Evolutionary conservation across 1,284 basidiomycete genomes (phyloP), one percentile per base, ranked within the genome.

Genomic region (Trichosporon ovoides): DNA sequence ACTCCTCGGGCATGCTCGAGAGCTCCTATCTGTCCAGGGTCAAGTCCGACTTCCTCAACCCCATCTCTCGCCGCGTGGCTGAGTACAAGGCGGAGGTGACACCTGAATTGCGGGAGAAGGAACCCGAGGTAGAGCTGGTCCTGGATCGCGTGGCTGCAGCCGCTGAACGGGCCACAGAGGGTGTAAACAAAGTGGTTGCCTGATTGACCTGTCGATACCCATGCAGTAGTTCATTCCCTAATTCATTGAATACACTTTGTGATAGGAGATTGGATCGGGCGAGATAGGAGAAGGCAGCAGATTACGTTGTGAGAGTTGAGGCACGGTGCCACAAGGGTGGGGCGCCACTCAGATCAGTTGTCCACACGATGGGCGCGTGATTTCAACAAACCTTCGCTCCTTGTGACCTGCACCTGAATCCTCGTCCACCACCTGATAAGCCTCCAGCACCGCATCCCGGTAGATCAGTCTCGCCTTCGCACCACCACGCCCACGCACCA

Each of bases 31-130:
- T 75, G 18, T 69, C 74, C 13, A 58, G 19, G 16, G 24, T 64
- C 22, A 74, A 74, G 55, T 71, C 73, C 7, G 52, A 74, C 20
- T 66, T 76, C n/a, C 54, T 76, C 2, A 68, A 70, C 1, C 70
- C 74, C 5, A 97, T 93, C 0, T 85, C 88, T 3, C 91, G 95
- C 78, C 85, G 98, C 22, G 92, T 97, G 76, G 92, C 92, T 14
- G 43, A 48, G 24, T 48, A 28, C 43, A 28, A 48, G 14, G 24
- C 24, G 14, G 43, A 48, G 14, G 28, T 48, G 16, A 48, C 43
- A 10, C 24, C 43, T 12, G 43, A 48, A 16, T 22, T 48, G 24
- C 43, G 22, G 22, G 14, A 48, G 16, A 3, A 28, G 22, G 43
- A 53, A 20, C 40, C 66, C 14, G 48, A 55, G 7, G 56, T 54